These are phyloP conservation scores for Chrysanthemum lavandulifolium DNA, from an alignment of 129 eudicot genomes.

Conservation along the genomic window DNA sequence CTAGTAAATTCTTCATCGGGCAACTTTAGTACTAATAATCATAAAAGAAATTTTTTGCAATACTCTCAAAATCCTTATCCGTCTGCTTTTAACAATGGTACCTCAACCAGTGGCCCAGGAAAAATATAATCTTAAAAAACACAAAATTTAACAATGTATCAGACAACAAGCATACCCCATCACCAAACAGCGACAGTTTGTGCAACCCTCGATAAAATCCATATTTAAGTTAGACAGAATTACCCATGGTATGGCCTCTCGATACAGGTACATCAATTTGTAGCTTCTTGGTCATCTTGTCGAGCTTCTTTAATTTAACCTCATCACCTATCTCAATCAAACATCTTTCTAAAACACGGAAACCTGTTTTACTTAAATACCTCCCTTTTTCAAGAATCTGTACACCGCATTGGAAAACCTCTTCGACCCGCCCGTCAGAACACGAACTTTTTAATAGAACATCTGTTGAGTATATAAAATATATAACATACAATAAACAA, in stretches of 20 bases:
- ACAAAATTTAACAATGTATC: not conserved
- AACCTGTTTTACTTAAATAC: conserved; percentile 46
- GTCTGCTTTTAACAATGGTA: not conserved
- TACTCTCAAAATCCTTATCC: no score
- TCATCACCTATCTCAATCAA: conserved; percentile 40
- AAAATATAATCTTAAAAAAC: not conserved
- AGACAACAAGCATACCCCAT: conserved; percentile 16
- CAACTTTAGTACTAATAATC: no score
- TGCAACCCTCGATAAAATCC: not conserved
- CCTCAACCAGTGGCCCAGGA: conserved; percentile 23
- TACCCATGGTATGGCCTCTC: conserved; percentile 40
- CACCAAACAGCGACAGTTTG: not conserved
- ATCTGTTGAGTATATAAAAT: no score
- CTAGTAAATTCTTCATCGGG: no score
- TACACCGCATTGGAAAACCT: conserved; percentile 52
- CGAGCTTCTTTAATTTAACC: conserved; percentile 45
- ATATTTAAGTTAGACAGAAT: conserved; percentile 15
- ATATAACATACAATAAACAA: no score
- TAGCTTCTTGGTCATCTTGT: conserved; percentile 47
- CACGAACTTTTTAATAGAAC: conserved; percentile 61
- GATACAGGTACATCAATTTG: conserved; percentile 44
- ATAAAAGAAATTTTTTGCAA: no score
- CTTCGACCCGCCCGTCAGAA: conserved; percentile 55
- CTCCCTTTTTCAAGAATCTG: conserved; percentile 71
- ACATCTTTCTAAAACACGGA: conserved; percentile 59